Conservation (phyloP, 208 protist species). For the Wallacemonas sp. region DNA sequence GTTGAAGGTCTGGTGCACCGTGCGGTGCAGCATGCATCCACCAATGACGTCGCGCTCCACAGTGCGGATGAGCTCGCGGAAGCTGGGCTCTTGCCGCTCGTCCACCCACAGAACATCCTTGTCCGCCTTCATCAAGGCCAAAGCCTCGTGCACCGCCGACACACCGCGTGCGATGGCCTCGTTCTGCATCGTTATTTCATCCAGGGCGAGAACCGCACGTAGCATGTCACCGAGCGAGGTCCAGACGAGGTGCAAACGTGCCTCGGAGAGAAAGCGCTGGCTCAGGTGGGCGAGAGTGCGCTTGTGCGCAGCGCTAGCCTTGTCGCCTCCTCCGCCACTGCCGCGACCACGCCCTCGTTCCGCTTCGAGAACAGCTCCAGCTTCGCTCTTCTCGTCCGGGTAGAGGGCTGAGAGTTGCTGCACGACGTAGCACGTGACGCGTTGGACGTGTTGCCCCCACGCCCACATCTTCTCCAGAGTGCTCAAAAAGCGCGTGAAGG, state of each 20-base stretch:
- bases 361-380: no score
- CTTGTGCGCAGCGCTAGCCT: no score
- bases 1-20: conserved; percentile 71
- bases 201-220: conserved; percentile 70
- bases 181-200: conserved; percentile 80
- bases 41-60: conserved; percentile 48
- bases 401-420: conserved; percentile 70
- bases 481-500: conserved; percentile 3
- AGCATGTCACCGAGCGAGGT: conserved; percentile 68
- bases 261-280: conserved; percentile 27
- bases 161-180: conserved; percentile 51
- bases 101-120: conserved; percentile 16
- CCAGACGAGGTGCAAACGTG: conserved; percentile 74
- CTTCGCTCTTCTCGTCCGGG: no score
- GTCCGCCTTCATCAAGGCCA: conserved; percentile 16
- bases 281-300: conserved; percentile 1
- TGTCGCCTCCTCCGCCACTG: no score
- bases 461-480: conserved; percentile 73
- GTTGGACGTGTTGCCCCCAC: conserved; percentile 57
- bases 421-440: conserved; percentile 36
- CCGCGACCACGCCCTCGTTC: no score
- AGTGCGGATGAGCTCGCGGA: conserved; percentile 14
- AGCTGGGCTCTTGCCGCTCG: conserved; percentile 10
- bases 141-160: conserved; percentile 23
- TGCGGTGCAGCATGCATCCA: conserved; percentile 63